Base-by-base conservation (phyloP, 139 green algal species). In the Spirogloea muscicola region DNA sequence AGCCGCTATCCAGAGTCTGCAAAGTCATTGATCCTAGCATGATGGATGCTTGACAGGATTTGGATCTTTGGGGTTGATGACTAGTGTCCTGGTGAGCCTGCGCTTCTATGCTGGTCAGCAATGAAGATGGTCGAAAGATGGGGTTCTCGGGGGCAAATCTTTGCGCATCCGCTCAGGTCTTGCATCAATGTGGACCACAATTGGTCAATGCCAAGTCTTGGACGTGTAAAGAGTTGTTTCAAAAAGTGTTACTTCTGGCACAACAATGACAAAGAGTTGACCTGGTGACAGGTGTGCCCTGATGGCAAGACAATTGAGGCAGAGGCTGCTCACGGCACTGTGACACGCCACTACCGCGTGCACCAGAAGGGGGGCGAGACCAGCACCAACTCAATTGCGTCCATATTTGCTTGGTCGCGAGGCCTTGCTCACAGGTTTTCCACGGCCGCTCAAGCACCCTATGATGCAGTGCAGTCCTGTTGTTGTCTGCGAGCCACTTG, bases 11-110 rank as follows among this genome's bases (percentile, higher is more conserved):
- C 21, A 85, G 94, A 82, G 94, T 93, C n/a, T 86, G 94, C 38
- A 89, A 89, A 18, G n/a, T n/a, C n/a, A n/a, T n/a, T n/a, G n/a
- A n/a, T n/a, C n/a, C n/a, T n/a, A n/a, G n/a, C n/a, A n/a, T 89
- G 94, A 75, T n/a, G n/a, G n/a, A n/a, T 95, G 94, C 40, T 89
- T 90, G 18, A 87, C 93, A 78, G 82, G 91, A 87, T 97, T 95
- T 74, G 93, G 93, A 48, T 94, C 87, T 9, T 85, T 97, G 48
- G 93, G 93, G 29, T 86, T 97, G 1, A 97, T 97, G 93, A 97
- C 92, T 40, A 90, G 77, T 9, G 90, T 97, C 48, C 87, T 97
- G 46, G 64, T 96, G n/a, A n/a, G n/a, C n/a, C 10, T 91, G 88
- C 6, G 91, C 92, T n/a, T n/a, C n/a, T n/a, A n/a, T n/a, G n/a